Evolutionary conservation across 805 yeast genomes (phyloP), one percentile per base, ranked within the genome.

Genomic region (Candida vartiovaarae): DNA sequence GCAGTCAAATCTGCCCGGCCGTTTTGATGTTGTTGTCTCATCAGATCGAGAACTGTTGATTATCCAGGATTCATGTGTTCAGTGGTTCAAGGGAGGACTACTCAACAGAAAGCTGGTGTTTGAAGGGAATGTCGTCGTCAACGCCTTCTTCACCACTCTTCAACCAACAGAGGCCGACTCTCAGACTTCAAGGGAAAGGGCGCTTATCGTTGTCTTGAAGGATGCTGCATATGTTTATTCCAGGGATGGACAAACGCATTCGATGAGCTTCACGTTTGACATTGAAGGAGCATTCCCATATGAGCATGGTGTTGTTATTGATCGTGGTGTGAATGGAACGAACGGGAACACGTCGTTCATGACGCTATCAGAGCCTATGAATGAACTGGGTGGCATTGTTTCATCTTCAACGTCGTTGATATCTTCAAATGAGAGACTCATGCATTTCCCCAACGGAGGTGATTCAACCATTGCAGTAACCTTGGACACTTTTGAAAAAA

Each of bases 341-440:
- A 39, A 46, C 9, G 20, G 20, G 20, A 7, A 33, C 11, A 31
- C 47, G 3, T 50, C 46, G 8, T 83, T 85, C 51, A 67, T 87
- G 42, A 79, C 95, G 0, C 58, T 88, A 46, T 71, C 80, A 1
- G 95, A 86, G 57, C 91, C 95, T 1, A 64, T 83, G 47, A 75
- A 78, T 2, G 93, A 86, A 4, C 71, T 85, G 44, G 88, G 95
- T 3, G 66, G 78, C 4, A 74, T 88, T 4, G 78, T 80, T 1
- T 79, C 91, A 0, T 78, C 88, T 0, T 78, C 89, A 2, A 80
- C 84, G 0, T 75, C 87, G 0, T 74, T 78, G 3, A 75, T 85
- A 28, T 71, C 84, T 0, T 60, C 75, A 2, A 64, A 67, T 39
- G 93, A 84, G 54, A 72, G 70, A 41, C 57, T 84, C 29, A 55